These are phyloP conservation scores for Cladosporium sp. DNA, from an alignment of 2,329 filamentous ascomycete species.

Conservation along the genomic window DNA sequence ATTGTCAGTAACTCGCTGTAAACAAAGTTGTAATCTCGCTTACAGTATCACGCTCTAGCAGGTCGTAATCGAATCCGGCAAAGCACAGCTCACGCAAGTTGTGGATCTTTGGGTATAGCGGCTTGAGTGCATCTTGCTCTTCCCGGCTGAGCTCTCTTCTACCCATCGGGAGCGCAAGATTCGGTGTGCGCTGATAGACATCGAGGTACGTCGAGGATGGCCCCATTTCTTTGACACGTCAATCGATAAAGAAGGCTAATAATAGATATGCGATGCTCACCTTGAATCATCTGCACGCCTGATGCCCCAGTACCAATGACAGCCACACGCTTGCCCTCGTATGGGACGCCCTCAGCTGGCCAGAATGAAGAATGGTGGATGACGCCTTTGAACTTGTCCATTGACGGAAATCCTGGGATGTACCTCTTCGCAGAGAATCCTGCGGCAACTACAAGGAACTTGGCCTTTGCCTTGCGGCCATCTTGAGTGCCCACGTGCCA, in stretches of 20 bases:
- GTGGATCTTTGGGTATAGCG: constrained; percentile 47
- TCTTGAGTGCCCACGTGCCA: constrained; percentile 52
- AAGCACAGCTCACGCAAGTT: constrained; percentile 51
- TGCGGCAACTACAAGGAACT: constrained; percentile 51
- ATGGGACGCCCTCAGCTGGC: constrained; percentile 46
- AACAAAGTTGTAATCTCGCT: too few relatives aligned
- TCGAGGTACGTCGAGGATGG: constrained; percentile 39
- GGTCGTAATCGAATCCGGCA: constrained; percentile 57
- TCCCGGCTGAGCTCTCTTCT: constrained; percentile 45
- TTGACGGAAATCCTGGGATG: constrained; percentile 56
- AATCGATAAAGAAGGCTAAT: too few relatives aligned
- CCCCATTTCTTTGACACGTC: constrained; percentile 40
- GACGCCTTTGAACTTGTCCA: constrained; percentile 56
- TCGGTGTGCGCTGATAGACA: constrained; percentile 66
- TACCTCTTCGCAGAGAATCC: constrained; percentile 60
- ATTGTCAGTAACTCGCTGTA: not conserved
- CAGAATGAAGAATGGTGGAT: constrained; percentile 44
- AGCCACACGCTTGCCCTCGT: constrained; percentile 55
- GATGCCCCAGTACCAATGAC: constrained; percentile 63
- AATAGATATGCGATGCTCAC: not conserved
- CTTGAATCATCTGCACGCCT: constrained; percentile 59
- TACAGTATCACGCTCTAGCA: constrained; percentile 47
- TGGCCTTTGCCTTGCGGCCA: constrained; percentile 47
- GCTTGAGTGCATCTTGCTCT: constrained; percentile 47
- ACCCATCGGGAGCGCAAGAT: constrained; percentile 60